phyloP scores from a whole-genome alignment of 257 asterid species.

The Cordia subcordata region DNA sequence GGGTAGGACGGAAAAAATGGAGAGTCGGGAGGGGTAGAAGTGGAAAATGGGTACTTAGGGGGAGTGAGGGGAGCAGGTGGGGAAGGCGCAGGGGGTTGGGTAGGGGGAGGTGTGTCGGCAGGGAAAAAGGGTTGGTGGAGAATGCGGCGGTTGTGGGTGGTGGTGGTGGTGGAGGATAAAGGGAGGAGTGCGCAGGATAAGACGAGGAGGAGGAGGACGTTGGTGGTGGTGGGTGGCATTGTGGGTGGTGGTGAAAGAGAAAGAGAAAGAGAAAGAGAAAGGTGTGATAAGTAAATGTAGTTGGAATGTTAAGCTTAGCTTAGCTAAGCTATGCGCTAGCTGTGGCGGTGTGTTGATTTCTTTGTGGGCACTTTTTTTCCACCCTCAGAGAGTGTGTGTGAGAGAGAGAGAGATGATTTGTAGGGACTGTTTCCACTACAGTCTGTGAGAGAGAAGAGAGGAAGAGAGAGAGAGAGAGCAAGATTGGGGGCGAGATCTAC shows the following conservation, averaged over 20 bases:
- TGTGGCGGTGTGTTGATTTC: constrained; percentile 1
- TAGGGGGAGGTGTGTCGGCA: constrained; percentile 33
- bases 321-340: not conserved
- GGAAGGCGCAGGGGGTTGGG: constrained; percentile 30
- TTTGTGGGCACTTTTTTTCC: constrained; percentile 10
- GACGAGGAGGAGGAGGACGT: constrained; percentile 7
- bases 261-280: not conserved
- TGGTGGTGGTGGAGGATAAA: constrained; percentile 14
- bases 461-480: not conserved
- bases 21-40: constrained; percentile 26
- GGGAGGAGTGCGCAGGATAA: constrained; percentile 6
- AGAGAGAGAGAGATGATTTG: not conserved
- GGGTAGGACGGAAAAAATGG: constrained; percentile 57
- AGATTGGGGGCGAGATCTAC: constrained; percentile 1
- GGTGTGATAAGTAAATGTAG: constrained; percentile 11
- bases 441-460: constrained; percentile 6
- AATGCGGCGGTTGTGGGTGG: constrained; percentile 48
- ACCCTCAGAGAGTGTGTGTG: not conserved
- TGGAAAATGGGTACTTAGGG: constrained; percentile 50
- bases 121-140: constrained; percentile 73
- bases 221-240: constrained; percentile 2
- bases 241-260: constrained; percentile 3
- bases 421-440: not conserved
- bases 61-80: constrained; percentile 42
- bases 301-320: not conserved